phyloP scores from a whole-genome alignment of 2,329 filamentous ascomycete species.

The Orbilia oligospora region DNA sequence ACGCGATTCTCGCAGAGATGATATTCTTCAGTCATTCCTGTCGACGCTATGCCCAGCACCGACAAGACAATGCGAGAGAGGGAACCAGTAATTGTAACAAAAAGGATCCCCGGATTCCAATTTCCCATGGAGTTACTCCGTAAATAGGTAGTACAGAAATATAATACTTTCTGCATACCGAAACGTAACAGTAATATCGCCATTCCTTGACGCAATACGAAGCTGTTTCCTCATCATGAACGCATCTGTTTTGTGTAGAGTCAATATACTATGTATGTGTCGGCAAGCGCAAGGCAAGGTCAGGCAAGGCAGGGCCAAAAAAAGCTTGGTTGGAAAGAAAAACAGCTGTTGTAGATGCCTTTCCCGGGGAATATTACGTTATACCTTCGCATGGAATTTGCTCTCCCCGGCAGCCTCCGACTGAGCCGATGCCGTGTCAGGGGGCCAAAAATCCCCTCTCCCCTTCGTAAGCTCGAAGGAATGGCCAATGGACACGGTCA shows the following conservation, averaged over 20 bases:
- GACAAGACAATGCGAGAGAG: slow-evolving; percentile 12
- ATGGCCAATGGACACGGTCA: slow-evolving; percentile 36
- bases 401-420: slow-evolving; percentile 56
- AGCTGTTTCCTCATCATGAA: slow-evolving; percentile 32
- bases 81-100: neutral
- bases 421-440: slow-evolving; percentile 34
- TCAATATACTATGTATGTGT: too few relatives aligned
- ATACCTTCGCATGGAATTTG: slow-evolving; percentile 37
- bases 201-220: slow-evolving; percentile 55
- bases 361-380: slow-evolving; percentile 58
- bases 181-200: slow-evolving; percentile 59
- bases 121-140: slow-evolving; percentile 13
- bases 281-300: neutral
- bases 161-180: slow-evolving; percentile 38
- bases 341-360: slow-evolving; percentile 15
- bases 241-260: neutral
- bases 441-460: slow-evolving; percentile 17
- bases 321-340: slow-evolving; percentile 1
- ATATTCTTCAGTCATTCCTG: neutral
- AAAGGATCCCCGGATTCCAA: slow-evolving; percentile 19
- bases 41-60: slow-evolving; percentile 14
- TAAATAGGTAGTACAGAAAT: slow-evolving; percentile 27
- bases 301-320: slow-evolving; percentile 1
- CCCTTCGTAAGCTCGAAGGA: slow-evolving; percentile 32
- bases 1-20: neutral